Evolutionary conservation across 2,329 filamentous ascomycete species (phyloP).

Genomic region (Fusarium incarnatum): DNA sequence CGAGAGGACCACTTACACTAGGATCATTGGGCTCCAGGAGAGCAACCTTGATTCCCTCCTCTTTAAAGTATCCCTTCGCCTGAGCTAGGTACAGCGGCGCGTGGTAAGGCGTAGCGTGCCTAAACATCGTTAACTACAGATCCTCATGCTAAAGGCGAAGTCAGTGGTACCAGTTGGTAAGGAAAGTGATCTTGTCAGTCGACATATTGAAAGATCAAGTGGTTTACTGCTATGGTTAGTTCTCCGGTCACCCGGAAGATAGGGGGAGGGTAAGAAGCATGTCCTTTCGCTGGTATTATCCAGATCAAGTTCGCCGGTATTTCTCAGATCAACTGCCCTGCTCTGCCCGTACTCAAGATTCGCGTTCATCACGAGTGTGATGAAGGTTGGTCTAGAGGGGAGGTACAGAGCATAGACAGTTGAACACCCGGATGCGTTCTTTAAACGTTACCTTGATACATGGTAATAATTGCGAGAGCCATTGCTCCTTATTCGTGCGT

Average conservation of each 20-base stretch:
- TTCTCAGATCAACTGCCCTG: slow-evolving; percentile 70
- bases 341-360: slow-evolving; percentile 36
- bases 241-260: slow-evolving; percentile 48
- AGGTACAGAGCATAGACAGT: slow-evolving; percentile 37
- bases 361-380: neutral
- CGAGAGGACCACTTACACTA: slow-evolving; percentile 60
- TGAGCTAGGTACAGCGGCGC: slow-evolving; percentile 82
- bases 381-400: neutral
- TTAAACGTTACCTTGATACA: slow-evolving; percentile 60
- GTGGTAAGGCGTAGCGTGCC: slow-evolving; percentile 86
- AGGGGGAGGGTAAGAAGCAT: slow-evolving; percentile 70
- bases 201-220: slow-evolving; percentile 71
- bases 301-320: slow-evolving; percentile 89
- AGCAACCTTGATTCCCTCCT: slow-evolving; percentile 82
- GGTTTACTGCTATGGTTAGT: slow-evolving; percentile 62
- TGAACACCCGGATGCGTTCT: slow-evolving; percentile 62
- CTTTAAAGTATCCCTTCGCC: slow-evolving; percentile 78
- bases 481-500: slow-evolving; percentile 39
- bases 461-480: slow-evolving; percentile 45
- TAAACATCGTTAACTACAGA: slow-evolving; percentile 53
- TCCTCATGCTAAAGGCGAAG: slow-evolving; percentile 1
- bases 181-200: slow-evolving; percentile 86
- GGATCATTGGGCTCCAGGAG: slow-evolving; percentile 83
- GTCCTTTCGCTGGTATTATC: slow-evolving; percentile 90
- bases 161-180: slow-evolving; percentile 78